Evolutionary conservation across 345 rosid genomes (phyloP).

Genomic region (Bruguiera sexangula): DNA sequence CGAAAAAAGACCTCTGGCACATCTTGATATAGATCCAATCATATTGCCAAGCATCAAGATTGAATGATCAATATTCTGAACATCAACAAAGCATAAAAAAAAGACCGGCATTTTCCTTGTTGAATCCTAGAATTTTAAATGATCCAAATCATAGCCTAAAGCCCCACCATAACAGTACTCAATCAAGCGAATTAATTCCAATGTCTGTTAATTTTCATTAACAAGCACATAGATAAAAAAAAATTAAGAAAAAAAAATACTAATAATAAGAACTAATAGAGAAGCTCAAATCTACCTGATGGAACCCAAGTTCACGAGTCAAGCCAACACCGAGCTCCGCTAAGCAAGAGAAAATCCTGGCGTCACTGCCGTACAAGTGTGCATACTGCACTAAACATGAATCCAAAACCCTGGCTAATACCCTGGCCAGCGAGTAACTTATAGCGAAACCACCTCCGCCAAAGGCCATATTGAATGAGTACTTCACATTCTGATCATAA

Average conservation of each 20-base stretch:
- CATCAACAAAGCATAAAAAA: no score
- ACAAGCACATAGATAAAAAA: background rate
- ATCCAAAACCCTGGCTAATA: conserved; percentile 62
- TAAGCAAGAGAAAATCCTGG: conserved; percentile 78
- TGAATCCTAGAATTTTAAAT: no score
- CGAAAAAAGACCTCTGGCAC: background rate
- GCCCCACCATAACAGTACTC: no score
- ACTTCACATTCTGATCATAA: conserved; percentile 68
- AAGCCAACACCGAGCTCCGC: conserved; percentile 81
- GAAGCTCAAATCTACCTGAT: conserved; percentile 55
- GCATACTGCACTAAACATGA: conserved; percentile 72
- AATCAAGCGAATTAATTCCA: background rate
- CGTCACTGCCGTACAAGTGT: conserved; percentile 82
- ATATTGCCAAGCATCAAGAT: no score
- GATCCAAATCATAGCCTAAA: no score
- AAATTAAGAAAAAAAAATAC: background rate
- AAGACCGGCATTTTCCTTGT: no score
- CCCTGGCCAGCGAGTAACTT: conserved; percentile 61
- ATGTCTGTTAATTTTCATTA: background rate
- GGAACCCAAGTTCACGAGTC: conserved; percentile 89
- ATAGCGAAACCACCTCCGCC: conserved; percentile 92
- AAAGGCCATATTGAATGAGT: conserved; percentile 90
- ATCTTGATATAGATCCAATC: no score
- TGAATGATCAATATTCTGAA: no score
- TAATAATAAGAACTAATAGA: background rate